Evolutionary conservation across 352 stramenopile genomes (phyloP), one percentile per base, ranked within the genome.

Genomic region (Phytophthora macrochlamydospora): DNA sequence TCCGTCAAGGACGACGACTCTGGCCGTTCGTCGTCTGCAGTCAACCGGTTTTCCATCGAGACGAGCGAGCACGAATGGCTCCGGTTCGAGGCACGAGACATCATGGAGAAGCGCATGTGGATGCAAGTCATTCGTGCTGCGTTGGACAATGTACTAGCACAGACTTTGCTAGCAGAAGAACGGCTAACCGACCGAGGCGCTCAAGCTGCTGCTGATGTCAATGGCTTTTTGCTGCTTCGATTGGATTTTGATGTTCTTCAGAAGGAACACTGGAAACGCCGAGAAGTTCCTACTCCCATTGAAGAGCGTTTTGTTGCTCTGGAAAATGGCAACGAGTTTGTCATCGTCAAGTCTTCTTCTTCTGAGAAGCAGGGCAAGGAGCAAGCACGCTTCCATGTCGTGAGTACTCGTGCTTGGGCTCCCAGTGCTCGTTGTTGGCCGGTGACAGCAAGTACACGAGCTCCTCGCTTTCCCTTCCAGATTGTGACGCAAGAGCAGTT

Each of bases 401-500:
- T 87, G 9, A 78, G 71, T 2, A 90, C 83, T 29, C 62, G 75
- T 1, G 79, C 79, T 0, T 89, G 79, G 82, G 57, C 59, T 2
- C 73, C 71, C 9, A 69, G 61, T 38, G 33, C 61, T n/a, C 69
- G 46, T 9, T 67, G 59, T 24, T 76, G 65, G 48, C 65, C 65
- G 5, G 71, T 78, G 33, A 69, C 59, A 7, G 59, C 52, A 11
- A 46, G 49, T 1, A 69, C 68, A 28, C 50, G 60, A 30, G 62
- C 64, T 0, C 78, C 75, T 42, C 68, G 77, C 24, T 92, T 85
- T 37, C 79, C 83, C 2, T 92, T 92, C 48, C 79, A 92, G 49
- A 76, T 92, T n/a, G 46, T 90, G 35, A 90, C 83, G 4, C 73
- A 88, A 18, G 77, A 90, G 32, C 83, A 90, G 38, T 72, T 90